Evolutionary conservation across 1,284 basidiomycete genomes (phyloP).

Genomic region (Afroboletus lepidellus): DNA sequence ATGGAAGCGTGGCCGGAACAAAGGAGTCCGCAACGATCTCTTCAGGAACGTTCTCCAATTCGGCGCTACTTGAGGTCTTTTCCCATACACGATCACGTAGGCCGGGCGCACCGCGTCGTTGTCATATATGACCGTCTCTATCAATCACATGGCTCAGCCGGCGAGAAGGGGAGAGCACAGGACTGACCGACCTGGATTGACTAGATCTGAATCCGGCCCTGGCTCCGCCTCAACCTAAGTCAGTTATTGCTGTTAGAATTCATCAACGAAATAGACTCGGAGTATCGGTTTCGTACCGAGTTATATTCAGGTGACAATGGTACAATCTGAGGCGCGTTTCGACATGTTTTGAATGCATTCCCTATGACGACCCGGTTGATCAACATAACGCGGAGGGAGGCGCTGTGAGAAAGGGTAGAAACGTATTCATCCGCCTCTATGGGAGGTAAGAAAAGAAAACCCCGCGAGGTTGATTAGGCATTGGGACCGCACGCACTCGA

Average conservation of each 20-base stretch:
- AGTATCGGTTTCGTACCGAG: conserved; percentile 7
- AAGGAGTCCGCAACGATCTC: conserved; percentile 1
- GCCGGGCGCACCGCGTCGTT: conserved; percentile 20
- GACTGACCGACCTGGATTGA: conserved; percentile 13
- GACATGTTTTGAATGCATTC: conserved; percentile 42
- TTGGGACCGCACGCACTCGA: conserved; percentile 12
- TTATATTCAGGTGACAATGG: conserved; percentile 12
- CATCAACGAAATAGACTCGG: background rate
- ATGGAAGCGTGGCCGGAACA: conserved; percentile 1
- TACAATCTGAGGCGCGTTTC: conserved; percentile 39
- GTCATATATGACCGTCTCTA: conserved; percentile 18
- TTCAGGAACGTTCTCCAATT: conserved; percentile 5
- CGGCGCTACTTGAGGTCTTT: background rate
- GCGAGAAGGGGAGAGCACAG: background rate
- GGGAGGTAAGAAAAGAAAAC: conserved; percentile 5
- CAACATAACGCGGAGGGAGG: conserved; percentile 45
- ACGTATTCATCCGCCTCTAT: conserved; percentile 60
- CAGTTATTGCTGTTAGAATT: background rate
- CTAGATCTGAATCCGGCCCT: conserved; percentile 15
- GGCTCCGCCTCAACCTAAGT: conserved; percentile 15
- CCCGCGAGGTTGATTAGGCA: background rate
- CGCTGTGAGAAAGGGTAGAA: conserved; percentile 36
- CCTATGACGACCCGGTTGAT: conserved; percentile 56
- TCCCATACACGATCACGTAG: conserved; percentile 18
- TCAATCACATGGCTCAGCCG: background rate